These are phyloP conservation scores for Cercospora zeae-maydis DNA, from an alignment of 2,329 filamentous ascomycete genomes.

Conservation along the genomic window DNA sequence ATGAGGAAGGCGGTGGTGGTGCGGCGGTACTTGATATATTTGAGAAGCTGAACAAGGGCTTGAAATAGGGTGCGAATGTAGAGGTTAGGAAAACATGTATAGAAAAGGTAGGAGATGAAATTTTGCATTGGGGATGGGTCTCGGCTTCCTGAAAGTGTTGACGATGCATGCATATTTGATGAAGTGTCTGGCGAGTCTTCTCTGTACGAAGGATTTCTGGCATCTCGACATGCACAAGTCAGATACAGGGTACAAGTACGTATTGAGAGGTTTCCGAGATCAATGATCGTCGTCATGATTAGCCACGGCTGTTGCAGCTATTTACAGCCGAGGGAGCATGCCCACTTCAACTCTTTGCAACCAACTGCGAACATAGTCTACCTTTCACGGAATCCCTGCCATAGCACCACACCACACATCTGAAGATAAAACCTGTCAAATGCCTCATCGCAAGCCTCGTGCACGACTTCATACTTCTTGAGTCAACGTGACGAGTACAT, in stretches of 20 bases:
- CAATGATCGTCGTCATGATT: neutral
- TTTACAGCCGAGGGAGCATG: neutral
- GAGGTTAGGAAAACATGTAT: neutral
- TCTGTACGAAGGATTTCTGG: neutral
- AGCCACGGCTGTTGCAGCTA: neutral
- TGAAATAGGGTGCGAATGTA: conserved; percentile 13
- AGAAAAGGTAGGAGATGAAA: neutral
- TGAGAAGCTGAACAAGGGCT: conserved; percentile 35
- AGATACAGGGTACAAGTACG: neutral
- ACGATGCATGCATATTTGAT: neutral
- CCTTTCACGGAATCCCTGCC: neutral
- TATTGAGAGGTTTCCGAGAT: neutral
- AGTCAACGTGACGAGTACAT: neutral
- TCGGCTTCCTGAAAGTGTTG: neutral
- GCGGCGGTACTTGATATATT: conserved; percentile 35
- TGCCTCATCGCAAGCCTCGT: neutral
- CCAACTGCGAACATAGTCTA: neutral
- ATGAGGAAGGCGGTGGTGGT: conserved; percentile 26
- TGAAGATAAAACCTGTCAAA: neutral
- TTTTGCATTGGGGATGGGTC: neutral
- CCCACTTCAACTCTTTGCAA: neutral
- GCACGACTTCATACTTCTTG: neutral
- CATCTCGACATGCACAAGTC: neutral
- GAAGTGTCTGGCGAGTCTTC: too few species aligned
- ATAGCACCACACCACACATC: neutral